Base-by-base conservation (phyloP, 2,329 filamentous ascomycete species). In the Epichloe glyceriae region DNA sequence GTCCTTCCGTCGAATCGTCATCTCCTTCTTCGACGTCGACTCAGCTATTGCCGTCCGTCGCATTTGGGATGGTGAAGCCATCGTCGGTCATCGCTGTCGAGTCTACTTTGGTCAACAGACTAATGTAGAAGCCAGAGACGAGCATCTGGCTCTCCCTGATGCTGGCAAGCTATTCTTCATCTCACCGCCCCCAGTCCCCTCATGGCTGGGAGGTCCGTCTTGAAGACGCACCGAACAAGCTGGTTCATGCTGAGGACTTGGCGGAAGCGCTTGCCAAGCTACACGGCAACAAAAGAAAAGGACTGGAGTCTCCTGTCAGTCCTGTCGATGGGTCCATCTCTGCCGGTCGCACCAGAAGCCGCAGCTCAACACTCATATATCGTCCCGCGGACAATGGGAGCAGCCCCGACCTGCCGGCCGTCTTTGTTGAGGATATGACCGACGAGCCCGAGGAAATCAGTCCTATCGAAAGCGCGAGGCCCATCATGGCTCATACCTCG, bases 1-100 rank as follows among this genome's bases (percentile, higher is more conserved):
- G 65, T 89, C 85, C 6, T 88, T 93, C 74, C 80, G 83, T 56
- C 83, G 87, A 64, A 88, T 93, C 61, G 75, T 91, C 58, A 80
- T 86, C 54, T 88, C 85, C 58, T 91, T 93, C 73, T 83, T 77
- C 67, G 79, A 81, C 54, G 73, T 78, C 60, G 77, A 82, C 49
- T 78, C 83, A 50, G 86, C 87, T 51, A 80, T 87, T 59, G 72
- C 74, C 51, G 84, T 91, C 51, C 82, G 85, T 55, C 73, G 80
- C 57, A 73, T 83, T 50, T 86, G 88, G 68, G 86, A 93, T 61
- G 82, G 83, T 59, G 83, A 89, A 68, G 71, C 72, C 22, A 74
- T 91, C 57, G 78, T 90, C 69, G 86, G 85, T 59, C 74, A 83
- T 64, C 73, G 75, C 50, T 77, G 84, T 59, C 76, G 78, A 56